Base-by-base conservation (phyloP, 1,284 basidiomycete genomes). In the Agroathelia rolfsii region DNA sequence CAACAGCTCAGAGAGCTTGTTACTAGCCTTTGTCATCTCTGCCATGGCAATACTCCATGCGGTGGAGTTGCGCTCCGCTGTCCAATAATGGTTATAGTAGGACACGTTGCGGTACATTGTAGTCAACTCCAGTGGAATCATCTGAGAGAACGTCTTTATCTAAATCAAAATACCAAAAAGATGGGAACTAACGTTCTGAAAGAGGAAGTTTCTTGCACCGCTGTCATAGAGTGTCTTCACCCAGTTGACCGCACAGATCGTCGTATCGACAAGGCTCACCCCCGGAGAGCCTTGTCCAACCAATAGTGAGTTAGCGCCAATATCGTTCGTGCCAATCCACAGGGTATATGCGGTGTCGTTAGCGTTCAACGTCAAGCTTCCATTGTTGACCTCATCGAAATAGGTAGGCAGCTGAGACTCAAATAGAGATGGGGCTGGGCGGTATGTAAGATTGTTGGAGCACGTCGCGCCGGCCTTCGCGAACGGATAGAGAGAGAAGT, bases 311-410 rank as follows among this genome's bases (percentile, higher is more conserved):
- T 42, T 45, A 14, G 27, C 53, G 5, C 66, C 66, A 5, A 67
- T 47, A 42, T 66, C 64, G 40, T 66, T 67, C 11, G 65, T 64
- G 6, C 64, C 65, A 35, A 68, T 68, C 66, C 65, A 68, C 5
- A 69, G 49, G n/a, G 62, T 62, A 39, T 62, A 66, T 9, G 67
- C 41, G 4, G 66, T 69, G 29, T 60, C 52, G 7, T 56, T 44
- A 0, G 57, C 38, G 16, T 44, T 27, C 11, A 56, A 39, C 28
- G 28, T 42, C 34, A 58, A 30, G 2, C 45, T 40, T 32, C 52
- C 40, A 41, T 54, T 45, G 31, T 45, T 21, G 39, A 39, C 44
- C 29, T 54, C 51, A 8, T 50, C 43, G 19, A 61, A 37, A 44
- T 55, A 66, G 7, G 44, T 16, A 6, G 64, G 64, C 5, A 66